phyloP scores from a whole-genome alignment of 345 rosid genomes.

The Boechera divaricarpa region DNA sequence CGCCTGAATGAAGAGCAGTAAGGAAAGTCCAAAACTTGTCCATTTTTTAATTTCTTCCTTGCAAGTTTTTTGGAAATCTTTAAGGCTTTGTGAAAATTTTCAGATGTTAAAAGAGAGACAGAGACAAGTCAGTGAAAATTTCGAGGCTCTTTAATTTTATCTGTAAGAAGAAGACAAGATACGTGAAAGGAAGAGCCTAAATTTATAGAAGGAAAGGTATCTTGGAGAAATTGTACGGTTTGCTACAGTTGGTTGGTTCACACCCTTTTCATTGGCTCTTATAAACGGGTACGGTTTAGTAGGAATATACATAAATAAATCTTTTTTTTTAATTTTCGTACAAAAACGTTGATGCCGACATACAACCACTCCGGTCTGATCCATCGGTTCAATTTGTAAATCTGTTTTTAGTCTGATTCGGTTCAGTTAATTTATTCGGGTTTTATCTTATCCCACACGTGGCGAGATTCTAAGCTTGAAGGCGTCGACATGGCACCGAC shows the following conservation, averaged over 20 bases:
- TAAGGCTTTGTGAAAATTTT: not conserved
- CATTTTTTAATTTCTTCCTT: not conserved
- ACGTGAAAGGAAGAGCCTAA: not conserved
- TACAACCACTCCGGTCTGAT: slow-evolving; percentile 9
- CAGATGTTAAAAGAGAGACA: not conserved
- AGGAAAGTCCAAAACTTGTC: slow-evolving; percentile 62
- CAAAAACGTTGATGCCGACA: slow-evolving; percentile 8
- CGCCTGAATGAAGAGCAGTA: slow-evolving; percentile 55
- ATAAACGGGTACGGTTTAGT: not conserved
- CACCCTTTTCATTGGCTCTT: slow-evolving; percentile 25
- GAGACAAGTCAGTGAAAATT: slow-evolving; percentile 3
- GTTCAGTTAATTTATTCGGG: not conserved
- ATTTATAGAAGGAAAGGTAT: slow-evolving; percentile 30
- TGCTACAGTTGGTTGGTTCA: slow-evolving; percentile 37
- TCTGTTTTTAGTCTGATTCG: not conserved
- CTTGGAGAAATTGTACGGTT: slow-evolving; percentile 15
- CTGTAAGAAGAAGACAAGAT: slow-evolving; percentile 26
- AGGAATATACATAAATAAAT: not conserved
- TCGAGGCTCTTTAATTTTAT: slow-evolving; percentile 31
- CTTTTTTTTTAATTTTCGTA: too few relatives aligned
- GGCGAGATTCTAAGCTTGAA: slow-evolving; percentile 22
- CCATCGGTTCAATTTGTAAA: not conserved
- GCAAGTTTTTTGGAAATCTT: not conserved
- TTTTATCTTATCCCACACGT: slow-evolving; percentile 30
- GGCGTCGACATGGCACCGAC: slow-evolving; percentile 34